Base-by-base conservation (phyloP, 495 filamentous ascomycete species). In the Margaritispora aquatica region DNA sequence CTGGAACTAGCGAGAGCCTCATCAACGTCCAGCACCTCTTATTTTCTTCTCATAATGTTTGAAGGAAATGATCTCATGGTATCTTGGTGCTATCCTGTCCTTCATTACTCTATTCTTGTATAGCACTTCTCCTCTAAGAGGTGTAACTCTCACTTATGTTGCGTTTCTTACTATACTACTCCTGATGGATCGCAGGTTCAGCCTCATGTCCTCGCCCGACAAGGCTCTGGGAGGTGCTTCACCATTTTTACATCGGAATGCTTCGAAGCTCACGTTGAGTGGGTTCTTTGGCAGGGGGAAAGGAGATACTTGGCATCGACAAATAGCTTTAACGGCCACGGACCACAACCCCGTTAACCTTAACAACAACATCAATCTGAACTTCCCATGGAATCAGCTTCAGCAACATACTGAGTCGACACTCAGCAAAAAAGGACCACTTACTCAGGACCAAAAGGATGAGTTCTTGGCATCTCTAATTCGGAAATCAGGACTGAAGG, bases 231-330 rank as follows among this genome's bases (percentile, higher is more conserved):
- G 38, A 8, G 38, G 7, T 17, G 38, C 38, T 44, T 44, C 38
- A 44, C 38, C 38, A 8, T 44, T 44, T n/a, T n/a, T 44, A n/a
- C 38, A 44, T 15, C 38, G 38, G 15, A 44, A 44, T n/a, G 38
- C 38, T 15, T 44, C 38, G 2, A 44, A 44, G 19, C 24, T 50
- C 21, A 8, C 47, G 24, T 11, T 50, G 4, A 17, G 24, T 5
- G n/a, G n/a, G n/a, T 17, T 59, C 44, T 59, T 31, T 17, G 34
- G 22, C 5, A 46, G 49, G 46, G 20, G 55, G 23, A 46, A 41
- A 22, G 49, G 48, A 20, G 55, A 51, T 4, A 54, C n/a, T 13
- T 59, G 57, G 57, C 56, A 58, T 46, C 26, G 47, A 20, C 47
- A 58, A 47, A 22, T 58, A 24, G 15, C 19, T 27, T 1, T 26